Conservation (phyloP, 2,329 filamentous ascomycete genomes). For the Pseudogymnoascus sp. region DNA sequence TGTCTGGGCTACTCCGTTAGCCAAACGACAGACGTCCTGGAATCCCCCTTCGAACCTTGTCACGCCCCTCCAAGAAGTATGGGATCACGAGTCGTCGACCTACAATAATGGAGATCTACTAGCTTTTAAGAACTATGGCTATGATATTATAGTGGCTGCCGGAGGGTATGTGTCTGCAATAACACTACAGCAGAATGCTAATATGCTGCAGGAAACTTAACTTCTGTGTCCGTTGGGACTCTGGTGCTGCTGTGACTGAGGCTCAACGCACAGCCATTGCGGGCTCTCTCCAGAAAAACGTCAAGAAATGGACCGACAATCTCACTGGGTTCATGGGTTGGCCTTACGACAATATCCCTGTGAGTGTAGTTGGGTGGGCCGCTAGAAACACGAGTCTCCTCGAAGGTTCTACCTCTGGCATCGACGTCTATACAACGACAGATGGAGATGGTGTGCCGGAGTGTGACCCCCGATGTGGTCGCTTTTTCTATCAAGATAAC, state of each 20-base stretch:
- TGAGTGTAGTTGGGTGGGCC: slow-evolving; percentile 38
- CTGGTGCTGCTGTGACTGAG: slow-evolving; percentile 30
- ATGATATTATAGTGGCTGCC: slow-evolving; percentile 9
- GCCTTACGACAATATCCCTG: slow-evolving; percentile 34
- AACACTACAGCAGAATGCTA: not conserved
- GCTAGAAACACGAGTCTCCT: slow-evolving; percentile 33
- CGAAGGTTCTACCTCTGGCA: slow-evolving; percentile 30
- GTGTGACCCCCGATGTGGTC: slow-evolving; percentile 36
- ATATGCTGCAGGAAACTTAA: slow-evolving; percentile 28
- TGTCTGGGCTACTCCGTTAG: not conserved
- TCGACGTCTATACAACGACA: slow-evolving; percentile 36
- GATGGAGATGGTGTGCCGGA: slow-evolving; percentile 36
- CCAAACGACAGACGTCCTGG: slow-evolving; percentile 9
- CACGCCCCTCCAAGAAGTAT: slow-evolving; percentile 8
- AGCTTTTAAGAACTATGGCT: slow-evolving; percentile 11
- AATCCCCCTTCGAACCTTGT: slow-evolving; percentile 3
- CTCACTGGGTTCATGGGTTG: slow-evolving; percentile 39
- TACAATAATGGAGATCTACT: slow-evolving; percentile 7
- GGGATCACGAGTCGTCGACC: slow-evolving; percentile 7
- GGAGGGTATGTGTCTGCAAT: not conserved
- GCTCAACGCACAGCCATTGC: slow-evolving; percentile 34
- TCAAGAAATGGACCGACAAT: slow-evolving; percentile 37
- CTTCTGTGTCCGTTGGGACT: slow-evolving; percentile 41
- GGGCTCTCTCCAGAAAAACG: slow-evolving; percentile 29
- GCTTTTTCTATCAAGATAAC: slow-evolving; percentile 39